Base-by-base conservation (phyloP, 257 asterid species). In the Misopates orontium region DNA sequence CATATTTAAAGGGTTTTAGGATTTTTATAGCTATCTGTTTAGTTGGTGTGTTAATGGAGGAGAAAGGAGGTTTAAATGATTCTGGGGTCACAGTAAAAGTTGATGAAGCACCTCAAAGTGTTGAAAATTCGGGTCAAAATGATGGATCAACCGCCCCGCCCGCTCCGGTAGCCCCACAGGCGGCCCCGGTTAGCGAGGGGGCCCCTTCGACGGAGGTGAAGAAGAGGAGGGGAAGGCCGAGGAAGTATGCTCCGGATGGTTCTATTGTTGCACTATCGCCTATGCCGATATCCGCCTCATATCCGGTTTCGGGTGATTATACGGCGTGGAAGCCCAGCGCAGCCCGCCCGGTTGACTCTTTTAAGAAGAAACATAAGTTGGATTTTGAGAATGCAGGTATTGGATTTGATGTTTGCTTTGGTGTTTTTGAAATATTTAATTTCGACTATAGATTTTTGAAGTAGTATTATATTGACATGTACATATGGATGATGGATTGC, bases 261-360 rank as follows among this genome's bases (percentile, higher is more conserved):
- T 57, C 83, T 44, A 20, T 60, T 13, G 67, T 58, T 52, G 79
- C 90, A 66, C 66, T 84, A 76, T 81, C 87, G 4, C 85, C 90
- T 11, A 84, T 79, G 87, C 90, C 90, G 15, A 81, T 84, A 64
- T 84, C 90, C 1, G 85, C 90, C 32, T 81, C 90, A 42, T 77
- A 81, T 75, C 84, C 87, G 8, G 73, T 84, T 36, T n/a, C 85
- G 1, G 87, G 85, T 52, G 85, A 81, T 50, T 81, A 63, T 71
- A 71, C 85, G 25, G 73, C 72, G 41, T 84, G 85, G 85, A 75
- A 75, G 47, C 84, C 50, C 58, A 62, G 75, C 47, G 62, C 63
- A 14, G 81, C 65, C 45, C 64, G 53, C 40, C 60, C 77, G 4
- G 59, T 61, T 45, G 82, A 71, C 62, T 60, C 77, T 47, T 66